Conservation (phyloP, 805 yeast species). For the Millerozyma miso region DNA sequence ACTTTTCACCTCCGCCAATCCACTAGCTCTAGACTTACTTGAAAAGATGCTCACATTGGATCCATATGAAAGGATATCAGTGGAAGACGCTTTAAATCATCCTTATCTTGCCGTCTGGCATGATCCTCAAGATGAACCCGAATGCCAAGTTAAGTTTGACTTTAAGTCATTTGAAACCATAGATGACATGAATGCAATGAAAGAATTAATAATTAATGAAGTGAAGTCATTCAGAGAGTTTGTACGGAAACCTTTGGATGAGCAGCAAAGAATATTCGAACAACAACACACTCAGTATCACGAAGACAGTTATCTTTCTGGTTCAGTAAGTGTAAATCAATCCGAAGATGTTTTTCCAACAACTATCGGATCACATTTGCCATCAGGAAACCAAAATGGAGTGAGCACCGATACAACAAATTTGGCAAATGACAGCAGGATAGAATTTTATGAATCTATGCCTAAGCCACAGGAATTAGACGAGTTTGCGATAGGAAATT, state of each 20-base stretch:
- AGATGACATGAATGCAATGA: conserved; percentile 74
- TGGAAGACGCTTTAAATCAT: conserved; percentile 85
- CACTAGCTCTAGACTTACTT: conserved; percentile 77
- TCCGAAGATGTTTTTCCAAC: conserved; percentile 7
- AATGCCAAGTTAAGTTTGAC: conserved; percentile 76
- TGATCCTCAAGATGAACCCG: conserved; percentile 88
- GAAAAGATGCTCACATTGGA: conserved; percentile 85
- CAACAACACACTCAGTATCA: conserved; percentile 24
- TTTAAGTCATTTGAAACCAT: conserved; percentile 77
- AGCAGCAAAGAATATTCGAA: conserved; percentile 36
- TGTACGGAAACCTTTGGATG: conserved; percentile 73
- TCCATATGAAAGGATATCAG: conserved; percentile 83
- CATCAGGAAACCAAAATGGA: conserved; percentile 13
- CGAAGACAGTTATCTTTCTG: conserved; percentile 5
- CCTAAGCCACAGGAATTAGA: conserved; percentile 44
- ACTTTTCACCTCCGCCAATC: conserved; percentile 82
- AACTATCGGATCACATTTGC: conserved; percentile 11
- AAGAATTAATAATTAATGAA: conserved; percentile 73
- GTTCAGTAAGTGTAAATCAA: conserved; percentile 2
- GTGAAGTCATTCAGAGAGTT: conserved; percentile 73
- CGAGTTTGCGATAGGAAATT: conserved; percentile 26
- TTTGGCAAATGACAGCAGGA: conserved; percentile 14
- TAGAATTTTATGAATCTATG: conserved; percentile 30
- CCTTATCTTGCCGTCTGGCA: conserved; percentile 93
- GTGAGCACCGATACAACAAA: conserved; percentile 13